Percentiles rank a stretch among this genome's conserved stretches.
phyloP scores from a whole-genome alignment of 2,329 filamentous ascomycete species.

The Seiridium unicorne region DNA sequence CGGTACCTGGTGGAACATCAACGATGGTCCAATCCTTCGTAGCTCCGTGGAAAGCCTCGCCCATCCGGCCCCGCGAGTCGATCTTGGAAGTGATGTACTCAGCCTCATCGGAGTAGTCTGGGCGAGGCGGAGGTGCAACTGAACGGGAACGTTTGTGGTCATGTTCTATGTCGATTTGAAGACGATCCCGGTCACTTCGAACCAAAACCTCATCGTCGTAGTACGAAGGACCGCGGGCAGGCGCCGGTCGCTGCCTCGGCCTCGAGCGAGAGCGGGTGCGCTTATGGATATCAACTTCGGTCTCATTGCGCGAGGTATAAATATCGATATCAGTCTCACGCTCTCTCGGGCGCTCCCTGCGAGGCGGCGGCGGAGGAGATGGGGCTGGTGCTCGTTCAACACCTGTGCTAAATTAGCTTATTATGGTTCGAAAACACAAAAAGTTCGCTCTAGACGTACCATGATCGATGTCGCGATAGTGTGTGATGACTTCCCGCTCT shows the following conservation, averaged over 20 bases:
- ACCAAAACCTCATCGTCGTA: slow-evolving; percentile 65
- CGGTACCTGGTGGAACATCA: slow-evolving; percentile 80
- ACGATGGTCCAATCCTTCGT: slow-evolving; percentile 79
- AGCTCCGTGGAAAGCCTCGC: slow-evolving; percentile 72
- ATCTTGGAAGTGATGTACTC: slow-evolving; percentile 58
- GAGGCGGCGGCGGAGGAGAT: slow-evolving; percentile 42
- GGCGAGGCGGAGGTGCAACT: slow-evolving; percentile 40
- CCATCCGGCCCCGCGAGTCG: slow-evolving; percentile 62
- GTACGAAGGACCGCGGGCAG: slow-evolving; percentile 22
- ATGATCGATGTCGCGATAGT: slow-evolving; percentile 84
- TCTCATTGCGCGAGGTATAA: slow-evolving; percentile 50
- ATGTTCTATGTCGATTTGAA: slow-evolving; percentile 36
- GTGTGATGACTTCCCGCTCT: slow-evolving; percentile 85
- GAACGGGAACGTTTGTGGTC: slow-evolving; percentile 50
- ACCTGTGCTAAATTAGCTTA: slow-evolving; percentile 32
- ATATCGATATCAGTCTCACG: slow-evolving; percentile 63
- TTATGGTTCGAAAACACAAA: slow-evolving; percentile 5
- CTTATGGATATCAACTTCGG: slow-evolving; percentile 56
- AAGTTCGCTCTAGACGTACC: slow-evolving; percentile 49
- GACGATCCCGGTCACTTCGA: slow-evolving; percentile 51
- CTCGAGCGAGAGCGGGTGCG: slow-evolving; percentile 35
- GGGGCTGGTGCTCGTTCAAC: slow-evolving; percentile 45
- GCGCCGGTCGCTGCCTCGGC: slow-evolving; percentile 29
- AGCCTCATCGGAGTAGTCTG: slow-evolving; percentile 63
- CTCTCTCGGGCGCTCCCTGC: slow-evolving; percentile 44